Base-by-base conservation (phyloP, 2,329 filamentous ascomycete genomes). In the Truncatella angustata region DNA sequence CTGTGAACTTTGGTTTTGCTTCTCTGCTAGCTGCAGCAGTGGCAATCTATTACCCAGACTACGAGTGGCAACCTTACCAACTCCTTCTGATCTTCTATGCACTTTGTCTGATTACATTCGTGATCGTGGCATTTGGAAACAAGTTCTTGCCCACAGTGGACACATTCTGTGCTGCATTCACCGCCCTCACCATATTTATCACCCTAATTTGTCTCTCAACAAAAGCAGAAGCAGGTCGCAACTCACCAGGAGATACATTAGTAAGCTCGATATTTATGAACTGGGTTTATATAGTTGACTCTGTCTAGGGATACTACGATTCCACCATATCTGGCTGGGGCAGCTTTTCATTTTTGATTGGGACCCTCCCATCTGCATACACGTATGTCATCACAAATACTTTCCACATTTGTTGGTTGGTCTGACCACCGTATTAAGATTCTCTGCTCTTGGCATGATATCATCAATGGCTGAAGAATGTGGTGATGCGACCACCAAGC, bases 391-490 rank as follows among this genome's bases (percentile, higher is more conserved):
- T 21, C 20, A 21, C 5, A 39, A 1, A 14, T 40, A 6, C n/a
- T 24, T 18, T 21, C 24, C 4, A 7, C 23, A 21, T 20, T 10
- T 14, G 10, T 24, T 12, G 9, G n/a, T 24, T 1, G 6, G 14
- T 23, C n/a, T n/a, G n/a, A 9, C 21, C 14, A 14, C n/a, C 10
- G 0, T 49, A 14, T 2, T 12, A n/a, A 70, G 65, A 0, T 83
- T 84, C 58, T 78, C 77, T 1, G 82, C 81, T 2, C 72, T 85
- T 21, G 82, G 82, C 2, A 85, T 85, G 82, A 79, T 85, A 50
- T 75, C 79, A 0, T 77, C 78, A 7, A 85, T 85, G 82, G 80
- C 80, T 1, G 81, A 85, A 66, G 81, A 85, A 63, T 80, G 77
- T 34, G 63, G 71, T 6, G 71, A 81, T 47, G 78, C 82, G 2